A percentile compares a stretch with the other conserved stretches of the same genome.
phyloP scores from a whole-genome alignment of 2,329 filamentous ascomycete species.

The Parastagonospora avenae region DNA sequence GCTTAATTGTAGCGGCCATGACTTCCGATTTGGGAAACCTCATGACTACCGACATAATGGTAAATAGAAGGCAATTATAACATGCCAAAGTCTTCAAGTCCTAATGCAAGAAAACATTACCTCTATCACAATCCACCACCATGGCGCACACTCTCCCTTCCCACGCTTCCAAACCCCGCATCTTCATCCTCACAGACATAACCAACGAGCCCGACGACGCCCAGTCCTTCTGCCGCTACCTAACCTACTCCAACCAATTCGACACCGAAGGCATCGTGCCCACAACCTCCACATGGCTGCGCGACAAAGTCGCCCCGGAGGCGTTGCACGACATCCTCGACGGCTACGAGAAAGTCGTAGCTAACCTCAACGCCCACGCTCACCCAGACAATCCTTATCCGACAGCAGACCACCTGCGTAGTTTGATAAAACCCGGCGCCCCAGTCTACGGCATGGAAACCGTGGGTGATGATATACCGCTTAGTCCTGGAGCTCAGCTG shows the following conservation, averaged over 20 bases:
- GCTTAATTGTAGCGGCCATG: too few relatives aligned
- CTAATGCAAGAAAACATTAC: too few relatives aligned
- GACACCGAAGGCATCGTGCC: conserved; percentile 48
- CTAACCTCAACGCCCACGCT: conserved; percentile 57
- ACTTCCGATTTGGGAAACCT: too few relatives aligned
- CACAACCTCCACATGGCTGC: conserved; percentile 49
- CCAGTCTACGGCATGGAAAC: conserved; percentile 48
- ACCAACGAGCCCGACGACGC: conserved; percentile 49
- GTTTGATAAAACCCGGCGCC: conserved; percentile 35
- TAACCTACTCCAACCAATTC: conserved; percentile 47
- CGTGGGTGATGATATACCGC: conserved; percentile 33
- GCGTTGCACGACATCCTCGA: conserved; percentile 45
- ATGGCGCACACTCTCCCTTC: too few relatives aligned
- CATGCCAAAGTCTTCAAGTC: too few relatives aligned
- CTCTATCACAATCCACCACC: too few relatives aligned
- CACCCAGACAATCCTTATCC: conserved; percentile 44
- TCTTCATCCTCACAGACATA: conserved; percentile 49
- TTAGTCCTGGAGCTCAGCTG: conserved; percentile 53
- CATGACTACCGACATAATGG: too few relatives aligned
- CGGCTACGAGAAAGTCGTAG: conserved; percentile 40
- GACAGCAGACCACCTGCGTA: conserved; percentile 28
- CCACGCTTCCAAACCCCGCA: conserved; percentile 44
- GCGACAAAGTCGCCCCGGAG: conserved; percentile 38
- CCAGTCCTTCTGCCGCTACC: conserved; percentile 45
- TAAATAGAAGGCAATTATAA: too few relatives aligned